phyloP scores from a whole-genome alignment of 768 basidiomycete genomes.

The Royoungia palumana region DNA sequence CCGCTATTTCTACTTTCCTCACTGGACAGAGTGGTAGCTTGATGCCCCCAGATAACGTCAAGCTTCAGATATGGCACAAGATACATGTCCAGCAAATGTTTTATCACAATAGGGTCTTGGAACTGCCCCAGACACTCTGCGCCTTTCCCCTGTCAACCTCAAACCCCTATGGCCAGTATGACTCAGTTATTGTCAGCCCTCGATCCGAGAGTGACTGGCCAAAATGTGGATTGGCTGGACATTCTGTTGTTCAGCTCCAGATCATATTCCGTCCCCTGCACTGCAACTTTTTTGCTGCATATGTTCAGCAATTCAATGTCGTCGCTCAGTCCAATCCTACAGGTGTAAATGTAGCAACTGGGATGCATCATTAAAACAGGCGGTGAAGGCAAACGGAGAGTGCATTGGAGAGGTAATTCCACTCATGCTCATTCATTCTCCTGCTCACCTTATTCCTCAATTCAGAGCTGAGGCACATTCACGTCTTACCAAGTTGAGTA shows the following conservation, averaged over 20 bases:
- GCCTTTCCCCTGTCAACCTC: slow-evolving; percentile 1
- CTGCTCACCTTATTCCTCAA: slow-evolving; percentile 26
- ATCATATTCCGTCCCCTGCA: slow-evolving; percentile 11
- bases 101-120: slow-evolving; percentile 18
- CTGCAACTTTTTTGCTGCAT: slow-evolving; percentile 19
- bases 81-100: slow-evolving; percentile 23
- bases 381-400: slow-evolving; percentile 6
- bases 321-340: no score
- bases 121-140: slow-evolving; percentile 7
- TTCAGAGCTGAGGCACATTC: slow-evolving; percentile 26
- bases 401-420: slow-evolving; percentile 29
- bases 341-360: slow-evolving; percentile 13
- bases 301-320: slow-evolving; percentile 24
- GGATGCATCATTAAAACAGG: no score
- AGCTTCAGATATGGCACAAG: slow-evolving; percentile 28
- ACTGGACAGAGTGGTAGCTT: neutral
- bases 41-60: neutral
- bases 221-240: slow-evolving; percentile 9
- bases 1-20: neutral
- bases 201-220: slow-evolving; percentile 14
- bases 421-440: slow-evolving; percentile 17
- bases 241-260: slow-evolving; percentile 16
- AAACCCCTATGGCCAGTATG: slow-evolving; percentile 10
- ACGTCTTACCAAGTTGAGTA: slow-evolving; percentile 17
- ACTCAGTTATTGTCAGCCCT: slow-evolving; percentile 11